These are phyloP conservation scores for Sesbania bispinosa DNA, from an alignment of 306 rosid species.

Conservation along the genomic window DNA sequence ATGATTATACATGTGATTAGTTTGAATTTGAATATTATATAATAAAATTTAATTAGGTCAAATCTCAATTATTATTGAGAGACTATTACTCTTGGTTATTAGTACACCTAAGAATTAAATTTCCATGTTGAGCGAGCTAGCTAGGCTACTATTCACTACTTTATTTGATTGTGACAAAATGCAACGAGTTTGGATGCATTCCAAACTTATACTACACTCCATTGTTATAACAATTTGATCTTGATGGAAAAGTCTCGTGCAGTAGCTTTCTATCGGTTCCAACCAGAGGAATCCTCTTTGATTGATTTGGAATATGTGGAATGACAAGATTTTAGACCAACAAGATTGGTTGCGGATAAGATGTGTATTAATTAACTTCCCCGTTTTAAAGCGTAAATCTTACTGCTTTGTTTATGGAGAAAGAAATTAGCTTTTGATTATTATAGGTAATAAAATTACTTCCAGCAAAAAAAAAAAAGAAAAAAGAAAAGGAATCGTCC, in stretches of 20 bases:
- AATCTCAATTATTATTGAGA: too few species aligned
- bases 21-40: too few species aligned
- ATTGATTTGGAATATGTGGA: not conserved
- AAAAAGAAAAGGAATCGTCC: not conserved
- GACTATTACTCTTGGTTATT: too few species aligned
- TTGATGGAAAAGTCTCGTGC: not conserved
- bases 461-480: too few species aligned
- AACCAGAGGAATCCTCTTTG: not conserved
- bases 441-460: too few species aligned
- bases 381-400: not conserved
- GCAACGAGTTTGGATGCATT: constrained; percentile 2
- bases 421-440: not conserved
- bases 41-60: too few species aligned
- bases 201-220: constrained; percentile 5
- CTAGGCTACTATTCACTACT: not conserved
- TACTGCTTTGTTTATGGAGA: not conserved
- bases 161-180: constrained; percentile 1
- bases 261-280: not conserved
- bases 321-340: constrained; percentile 20
- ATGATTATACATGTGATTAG: too few species aligned
- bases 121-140: not conserved
- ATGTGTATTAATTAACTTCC: not conserved
- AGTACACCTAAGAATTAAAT: too few species aligned
- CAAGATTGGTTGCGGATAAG: not conserved
- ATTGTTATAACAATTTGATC: not conserved